Evolutionary conservation across 2,329 filamentous ascomycete genomes (phyloP).

Genomic region (Pseudopyrenochaeta lycopersici): DNA sequence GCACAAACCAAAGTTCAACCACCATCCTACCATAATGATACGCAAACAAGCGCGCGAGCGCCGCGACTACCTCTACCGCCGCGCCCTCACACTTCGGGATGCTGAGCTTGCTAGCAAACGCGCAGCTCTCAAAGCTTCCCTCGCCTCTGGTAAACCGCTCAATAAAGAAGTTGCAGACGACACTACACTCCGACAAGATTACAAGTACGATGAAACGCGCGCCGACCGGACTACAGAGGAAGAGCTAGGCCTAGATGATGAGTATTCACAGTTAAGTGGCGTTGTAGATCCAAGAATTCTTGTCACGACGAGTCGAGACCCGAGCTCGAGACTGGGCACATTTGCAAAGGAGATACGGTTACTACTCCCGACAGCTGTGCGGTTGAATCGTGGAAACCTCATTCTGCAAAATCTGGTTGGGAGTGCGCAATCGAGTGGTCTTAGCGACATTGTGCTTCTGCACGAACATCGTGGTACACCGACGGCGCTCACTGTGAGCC

Average conservation of each 20-base stretch:
- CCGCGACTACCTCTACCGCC: slow-evolving; percentile 82
- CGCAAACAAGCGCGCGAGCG: slow-evolving; percentile 75
- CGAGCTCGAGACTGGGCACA: slow-evolving; percentile 81
- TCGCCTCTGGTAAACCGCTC: slow-evolving; percentile 88
- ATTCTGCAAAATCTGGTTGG: slow-evolving; percentile 85
- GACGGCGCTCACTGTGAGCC: slow-evolving; percentile 85
- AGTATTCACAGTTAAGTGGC: slow-evolving; percentile 90
- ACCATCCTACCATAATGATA: slow-evolving; percentile 27
- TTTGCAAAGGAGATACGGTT: slow-evolving; percentile 93
- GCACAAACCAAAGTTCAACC: background rate
- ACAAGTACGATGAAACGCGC: slow-evolving; percentile 89
- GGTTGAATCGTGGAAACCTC: slow-evolving; percentile 90
- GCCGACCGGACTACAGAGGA: slow-evolving; percentile 73
- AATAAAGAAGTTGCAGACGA: slow-evolving; percentile 87
- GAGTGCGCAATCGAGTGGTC: slow-evolving; percentile 79
- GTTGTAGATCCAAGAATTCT: slow-evolving; percentile 88
- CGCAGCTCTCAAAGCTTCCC: slow-evolving; percentile 82
- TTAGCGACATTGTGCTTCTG: slow-evolving; percentile 77
- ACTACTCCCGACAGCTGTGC: slow-evolving; percentile 83
- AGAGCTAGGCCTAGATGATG: slow-evolving; percentile 80
- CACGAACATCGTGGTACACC: slow-evolving; percentile 94
- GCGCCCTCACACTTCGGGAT: slow-evolving; percentile 78
- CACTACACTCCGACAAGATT: slow-evolving; percentile 82
- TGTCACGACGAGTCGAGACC: slow-evolving; percentile 89
- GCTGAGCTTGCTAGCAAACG: slow-evolving; percentile 93